Evolutionary conservation across 768 basidiomycete genomes (phyloP), one percentile per base, ranked within the genome.

Genomic region (Tylopilus felleus): DNA sequence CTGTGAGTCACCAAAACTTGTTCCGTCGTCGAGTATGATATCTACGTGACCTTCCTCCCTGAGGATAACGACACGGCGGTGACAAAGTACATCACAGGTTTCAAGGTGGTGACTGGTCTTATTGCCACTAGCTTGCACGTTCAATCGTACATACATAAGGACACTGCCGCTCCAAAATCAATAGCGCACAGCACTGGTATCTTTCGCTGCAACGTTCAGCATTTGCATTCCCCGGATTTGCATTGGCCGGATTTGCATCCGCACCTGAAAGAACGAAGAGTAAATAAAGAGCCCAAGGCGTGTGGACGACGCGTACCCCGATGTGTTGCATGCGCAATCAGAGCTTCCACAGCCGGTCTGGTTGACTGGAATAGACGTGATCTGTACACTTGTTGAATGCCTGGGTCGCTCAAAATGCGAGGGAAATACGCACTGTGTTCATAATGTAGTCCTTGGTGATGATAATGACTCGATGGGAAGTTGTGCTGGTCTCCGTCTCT

Each of bases 351-450:
- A 54, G 2, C 35, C 43, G 42, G 0, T 25, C 39, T 58, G 49
- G 56, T 58, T 58, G 4, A 52, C 56, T n/a, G 44, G 56, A 19
- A 38, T 38, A 12, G 39, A 58, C 0, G 28, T 27, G 45, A 47
- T 41, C 57, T 58, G 7, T 23, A 19, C 8, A 13, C 21, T 7
- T 0, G 1, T 25, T 57, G 43, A 44, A 22, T 28, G n/a, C 13
- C 22, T 9, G 3, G 19, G 19, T 45, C 19, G 21, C 10, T 33
- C 19, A 8, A n/a, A 25, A 7, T 16, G 16, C 23, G 8, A 40
- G 43, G 39, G 0, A 7, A 38, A 27, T 7, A 52, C 57, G 27
- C 6, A 58, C 57, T 12, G 39, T n/a, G 49, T 33, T 58, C 57
- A 58, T 58, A 49, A 28, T 57, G 28, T 27, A 10, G 36, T 23